Base-by-base conservation (phyloP, 2,329 filamentous ascomycete genomes). In the Monosporascus sp. region DNA sequence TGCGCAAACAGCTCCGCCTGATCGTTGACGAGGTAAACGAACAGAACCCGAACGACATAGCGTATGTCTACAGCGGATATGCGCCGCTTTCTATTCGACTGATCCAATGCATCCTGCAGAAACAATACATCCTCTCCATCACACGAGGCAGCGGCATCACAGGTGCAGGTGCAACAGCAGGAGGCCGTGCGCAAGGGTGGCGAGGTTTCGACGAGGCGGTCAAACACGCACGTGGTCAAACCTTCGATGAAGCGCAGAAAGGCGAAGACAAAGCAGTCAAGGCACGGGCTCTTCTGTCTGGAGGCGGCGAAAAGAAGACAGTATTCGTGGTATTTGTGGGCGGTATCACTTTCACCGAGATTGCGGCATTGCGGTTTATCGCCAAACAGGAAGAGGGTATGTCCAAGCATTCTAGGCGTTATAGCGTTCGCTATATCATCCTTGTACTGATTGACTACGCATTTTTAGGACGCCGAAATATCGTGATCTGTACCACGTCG, bases 11-110 rank as follows among this genome's bases (percentile, higher is more conserved):
- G 56, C 81, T 99, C 15, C 85, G 88, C 31, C 81, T 99, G 17
- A 96, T 97, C 67, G 88, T 97, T 52, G 94, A 99, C 67, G 94
- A 97, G 68, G 93, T 99, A 39, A 92, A 96, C 66, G 94, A 99
- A 70, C 86, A 94, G 54, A 88, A 95, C 47, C 94, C 94, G 3
- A 89, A 94, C 64, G 94, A 99, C 63, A 87, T 97, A 56, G 88
- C 92, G n/a, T 99, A 99, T 65, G 92, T 97, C 11, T 99, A 97
- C 72, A 96, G 90, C 59, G 95, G 94, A 50, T 99, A 97, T 67
- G 94, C 95, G 5, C 95, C 94, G 0, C 80, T 99, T 14, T 96
- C 90, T 45, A 83, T 97, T 51, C 86, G 94, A 17, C 81, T 99
- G 5, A 87, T 99, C 6, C 95, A 99, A 70, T 94, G 90, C 67